Base-by-base conservation (phyloP, 495 filamentous ascomycete species). In the Xylaria telfairii region DNA sequence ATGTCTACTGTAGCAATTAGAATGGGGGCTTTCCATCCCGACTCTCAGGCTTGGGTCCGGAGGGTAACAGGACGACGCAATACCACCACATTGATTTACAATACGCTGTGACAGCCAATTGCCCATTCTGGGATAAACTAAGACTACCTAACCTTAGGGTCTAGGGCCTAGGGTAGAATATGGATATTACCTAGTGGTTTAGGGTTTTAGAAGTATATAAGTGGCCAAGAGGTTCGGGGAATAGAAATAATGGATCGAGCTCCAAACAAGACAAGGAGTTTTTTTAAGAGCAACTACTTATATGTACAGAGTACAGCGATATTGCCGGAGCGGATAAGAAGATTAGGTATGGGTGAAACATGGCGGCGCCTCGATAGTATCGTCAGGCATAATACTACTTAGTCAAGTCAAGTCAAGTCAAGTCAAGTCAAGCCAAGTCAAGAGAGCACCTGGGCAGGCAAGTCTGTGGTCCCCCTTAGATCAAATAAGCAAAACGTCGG, bases 391-490 rank as follows among this genome's bases (percentile, higher is more conserved):
- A n/a, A n/a, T n/a, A n/a, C n/a, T n/a, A n/a, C n/a, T n/a, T n/a
- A n/a, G n/a, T n/a, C n/a, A n/a, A n/a, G n/a, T n/a, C n/a, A n/a
- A n/a, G n/a, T n/a, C n/a, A n/a, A n/a, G n/a, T n/a, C n/a, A n/a
- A n/a, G n/a, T n/a, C n/a, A n/a, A n/a, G n/a, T n/a, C n/a, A n/a
- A n/a, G n/a, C n/a, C n/a, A n/a, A n/a, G n/a, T n/a, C n/a, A n/a
- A n/a, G n/a, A n/a, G n/a, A n/a, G n/a, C n/a, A n/a, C n/a, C n/a
- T n/a, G n/a, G n/a, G n/a, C n/a, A n/a, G n/a, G n/a, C n/a, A n/a
- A n/a, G n/a, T n/a, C n/a, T n/a, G 28, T 1, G 12, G 26, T 30
- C 37, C 60, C 60, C 60, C 60, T 63, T 63, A 28, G 62, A 65
- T n/a, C 41, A 51, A 28, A 49, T 17, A 30, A 24, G 51, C 17